Base-by-base conservation (phyloP, 352 stramenopile genomes). In the Phytophthora constricta region DNA sequence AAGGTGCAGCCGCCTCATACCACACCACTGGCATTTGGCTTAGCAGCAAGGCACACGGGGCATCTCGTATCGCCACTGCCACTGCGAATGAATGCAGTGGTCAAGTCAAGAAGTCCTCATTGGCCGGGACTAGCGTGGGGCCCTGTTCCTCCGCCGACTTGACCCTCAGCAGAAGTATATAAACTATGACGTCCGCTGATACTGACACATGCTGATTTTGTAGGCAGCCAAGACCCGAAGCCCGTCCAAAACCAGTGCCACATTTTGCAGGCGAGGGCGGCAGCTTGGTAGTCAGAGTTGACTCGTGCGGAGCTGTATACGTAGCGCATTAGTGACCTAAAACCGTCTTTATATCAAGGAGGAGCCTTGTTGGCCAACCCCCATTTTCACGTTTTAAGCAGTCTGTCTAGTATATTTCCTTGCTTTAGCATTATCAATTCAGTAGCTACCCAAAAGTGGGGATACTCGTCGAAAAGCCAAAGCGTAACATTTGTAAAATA, bases 201-300 rank as follows among this genome's bases (percentile, higher is more conserved):
- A n/a, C n/a, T n/a, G n/a, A n/a, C n/a, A n/a, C n/a, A n/a, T n/a
- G n/a, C n/a, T n/a, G n/a, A n/a, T n/a, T n/a, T n/a, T n/a, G n/a
- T n/a, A n/a, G n/a, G n/a, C n/a, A n/a, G n/a, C 58, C 31, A 1
- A 71, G 22, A 22, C 76, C 57, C 0, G 65, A 76, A 5, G 69
- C 58, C 11, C 62, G 65, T 0, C 69, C 65, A 25, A 82, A 77
- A 3, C n/a, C 72, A 33, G 49, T 73, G 73, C 66, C 63, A 73
- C 54, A 76, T 37, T 3, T 79, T 9, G 2, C 63, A 63, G 2
- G 79, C n/a, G 3, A 80, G 45, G 0, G 59, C 62, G 3, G 61
- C 56, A 39, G 77, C 58, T 43, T 77, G 62, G 52, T 75, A 75
- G 57, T 77, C n/a, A n/a, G n/a, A n/a, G n/a, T n/a, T n/a, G n/a